Evolutionary conservation across 192 early-diverging fungal genomes (phyloP).

Genomic region (Funneliformis geosporum): DNA sequence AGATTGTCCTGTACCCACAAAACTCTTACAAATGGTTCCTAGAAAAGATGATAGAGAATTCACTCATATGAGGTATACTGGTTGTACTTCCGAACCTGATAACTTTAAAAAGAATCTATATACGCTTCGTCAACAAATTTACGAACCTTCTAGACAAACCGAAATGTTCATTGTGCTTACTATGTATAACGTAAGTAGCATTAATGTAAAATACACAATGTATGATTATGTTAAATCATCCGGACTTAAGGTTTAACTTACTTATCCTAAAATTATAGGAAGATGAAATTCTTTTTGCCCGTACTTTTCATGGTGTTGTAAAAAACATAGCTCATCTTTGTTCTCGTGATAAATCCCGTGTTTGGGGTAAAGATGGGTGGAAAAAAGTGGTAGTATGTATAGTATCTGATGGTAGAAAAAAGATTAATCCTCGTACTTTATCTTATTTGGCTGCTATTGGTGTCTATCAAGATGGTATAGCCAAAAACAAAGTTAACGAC

Average conservation of each 20-base stretch:
- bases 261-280: conserved; percentile 46
- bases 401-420: conserved; percentile 80
- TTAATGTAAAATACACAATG: background rate
- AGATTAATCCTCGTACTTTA: conserved; percentile 70
- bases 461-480: conserved; percentile 79
- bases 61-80: conserved; percentile 93
- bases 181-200: conserved; percentile 68
- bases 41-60: conserved; percentile 74
- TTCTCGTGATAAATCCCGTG: conserved; percentile 71
- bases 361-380: conserved; percentile 78
- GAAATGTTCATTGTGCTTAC: conserved; percentile 85
- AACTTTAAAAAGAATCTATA: conserved; percentile 77
- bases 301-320: conserved; percentile 83
- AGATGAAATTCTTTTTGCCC: conserved; percentile 86
- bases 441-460: conserved; percentile 77
- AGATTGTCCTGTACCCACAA: conserved; percentile 68
- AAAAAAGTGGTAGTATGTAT: conserved; percentile 83
- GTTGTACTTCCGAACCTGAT: conserved; percentile 84
- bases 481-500: conserved; percentile 63
- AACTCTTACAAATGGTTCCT: conserved; percentile 54
- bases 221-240: background rate
- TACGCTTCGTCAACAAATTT: conserved; percentile 65
- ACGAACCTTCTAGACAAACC: conserved; percentile 56
- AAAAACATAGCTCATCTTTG: conserved; percentile 92
- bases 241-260: background rate